These are phyloP conservation scores for Trichocladium uniseriatum DNA, from an alignment of 495 filamentous ascomycete species.

Conservation along the genomic window DNA sequence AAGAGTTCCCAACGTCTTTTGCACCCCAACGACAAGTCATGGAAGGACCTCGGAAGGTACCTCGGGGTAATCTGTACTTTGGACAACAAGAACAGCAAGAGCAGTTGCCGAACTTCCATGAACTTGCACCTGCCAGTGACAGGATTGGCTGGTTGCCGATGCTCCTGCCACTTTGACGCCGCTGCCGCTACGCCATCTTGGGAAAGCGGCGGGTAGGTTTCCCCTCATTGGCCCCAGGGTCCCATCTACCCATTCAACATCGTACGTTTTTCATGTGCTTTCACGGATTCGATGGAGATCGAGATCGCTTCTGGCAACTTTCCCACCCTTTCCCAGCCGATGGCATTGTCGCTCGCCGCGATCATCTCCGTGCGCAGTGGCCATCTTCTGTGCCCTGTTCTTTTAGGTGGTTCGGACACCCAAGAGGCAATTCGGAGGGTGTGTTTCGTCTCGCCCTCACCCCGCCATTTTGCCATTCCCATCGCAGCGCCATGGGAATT, in stretches of 20 bases:
- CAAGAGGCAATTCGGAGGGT: background rate
- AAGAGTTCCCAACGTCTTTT: too few relatives aligned
- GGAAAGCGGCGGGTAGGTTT: constrained; percentile 10
- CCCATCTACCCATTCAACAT: constrained; percentile 16
- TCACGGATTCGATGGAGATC: constrained; percentile 28
- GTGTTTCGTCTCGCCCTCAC: too few relatives aligned
- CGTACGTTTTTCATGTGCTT: constrained; percentile 30
- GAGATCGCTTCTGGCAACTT: constrained; percentile 20
- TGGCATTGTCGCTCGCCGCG: background rate
- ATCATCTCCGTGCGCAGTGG: background rate
- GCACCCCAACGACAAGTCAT: too few relatives aligned
- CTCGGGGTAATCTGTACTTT: background rate
- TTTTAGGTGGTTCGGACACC: too few relatives aligned
- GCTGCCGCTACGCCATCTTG: constrained; percentile 1
- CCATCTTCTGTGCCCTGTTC: background rate
- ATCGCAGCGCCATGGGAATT: background rate
- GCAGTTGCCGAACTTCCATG: constrained; percentile 1
- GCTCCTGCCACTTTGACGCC: constrained; percentile 4
- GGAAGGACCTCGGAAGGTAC: too few relatives aligned
- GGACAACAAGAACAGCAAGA: background rate
- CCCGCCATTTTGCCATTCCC: background rate
- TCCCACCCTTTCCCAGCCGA: constrained; percentile 1
- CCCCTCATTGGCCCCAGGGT: constrained; percentile 19
- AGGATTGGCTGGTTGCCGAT: constrained; percentile 3
- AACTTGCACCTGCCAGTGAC: background rate